phyloP scores from a whole-genome alignment of 2,329 filamentous ascomycete genomes.

The Ceratocystis eucalypticola region DNA sequence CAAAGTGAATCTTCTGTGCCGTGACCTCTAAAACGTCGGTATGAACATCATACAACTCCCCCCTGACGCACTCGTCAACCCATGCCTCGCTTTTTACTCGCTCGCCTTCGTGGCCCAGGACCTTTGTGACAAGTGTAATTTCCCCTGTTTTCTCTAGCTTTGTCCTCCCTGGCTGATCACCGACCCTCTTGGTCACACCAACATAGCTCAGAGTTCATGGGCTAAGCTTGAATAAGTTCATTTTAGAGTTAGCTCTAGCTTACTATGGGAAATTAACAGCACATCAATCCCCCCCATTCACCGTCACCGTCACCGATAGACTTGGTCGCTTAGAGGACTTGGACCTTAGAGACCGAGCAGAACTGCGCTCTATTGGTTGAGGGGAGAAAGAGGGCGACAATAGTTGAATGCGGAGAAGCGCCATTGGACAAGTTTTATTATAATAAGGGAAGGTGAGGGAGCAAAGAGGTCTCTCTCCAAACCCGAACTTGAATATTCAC shows the following conservation, averaged over 20 bases:
- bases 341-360: too few species aligned
- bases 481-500: too few species aligned
- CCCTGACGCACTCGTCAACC: neutral
- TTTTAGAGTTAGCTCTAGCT: neutral
- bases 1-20: neutral
- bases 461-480: too few species aligned
- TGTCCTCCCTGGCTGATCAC: neutral
- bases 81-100: neutral
- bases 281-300: neutral
- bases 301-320: neutral
- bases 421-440: too few species aligned
- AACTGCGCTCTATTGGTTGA: too few species aligned
- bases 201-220: neutral
- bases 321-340: neutral
- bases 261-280: neutral
- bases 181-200: neutral
- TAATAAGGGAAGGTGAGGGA: too few species aligned
- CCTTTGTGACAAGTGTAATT: constrained; percentile 1
- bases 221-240: neutral
- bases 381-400: too few species aligned
- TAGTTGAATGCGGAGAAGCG: too few species aligned
- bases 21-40: neutral
- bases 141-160: neutral
- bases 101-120: neutral
- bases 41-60: neutral